Percentiles rank a stretch among this genome's conserved stretches.
These are phyloP conservation scores for Sequoiadendron giganteum DNA, from an alignment of 75 land plant genomes.

Conservation along the genomic window DNA sequence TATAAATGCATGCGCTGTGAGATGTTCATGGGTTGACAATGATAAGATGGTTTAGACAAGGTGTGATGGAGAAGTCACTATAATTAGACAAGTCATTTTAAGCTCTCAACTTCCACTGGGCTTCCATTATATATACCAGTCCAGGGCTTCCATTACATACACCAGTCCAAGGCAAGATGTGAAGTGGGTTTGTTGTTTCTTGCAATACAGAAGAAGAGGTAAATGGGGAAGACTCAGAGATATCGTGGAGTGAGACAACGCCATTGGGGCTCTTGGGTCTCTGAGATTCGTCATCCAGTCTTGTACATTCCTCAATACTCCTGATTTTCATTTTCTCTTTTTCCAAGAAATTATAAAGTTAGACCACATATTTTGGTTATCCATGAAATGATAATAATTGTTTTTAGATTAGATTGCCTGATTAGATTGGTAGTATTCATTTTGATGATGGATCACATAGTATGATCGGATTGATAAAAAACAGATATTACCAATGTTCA, in stretches of 20 bases:
- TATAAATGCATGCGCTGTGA: not conserved
- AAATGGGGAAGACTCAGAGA: conserved; percentile 29
- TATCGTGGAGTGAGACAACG: conserved; percentile 59
- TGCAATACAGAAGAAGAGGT: not conserved
- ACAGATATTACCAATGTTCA: no score
- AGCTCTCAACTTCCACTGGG: not conserved
- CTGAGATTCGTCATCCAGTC: conserved; percentile 62
- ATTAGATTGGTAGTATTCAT: no score
- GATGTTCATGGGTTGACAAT: not conserved
- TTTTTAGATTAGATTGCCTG: no score
- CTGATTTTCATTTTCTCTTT: not conserved
- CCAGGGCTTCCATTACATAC: no score
- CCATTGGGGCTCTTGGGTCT: conserved; percentile 79
- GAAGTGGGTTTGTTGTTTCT: not conserved
- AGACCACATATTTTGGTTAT: no score
- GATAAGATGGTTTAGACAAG: not conserved
- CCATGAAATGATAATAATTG: no score
- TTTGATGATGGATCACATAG: no score
- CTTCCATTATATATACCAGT: no score
- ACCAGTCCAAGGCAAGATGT: no score
- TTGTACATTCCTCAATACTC: conserved; percentile 22
- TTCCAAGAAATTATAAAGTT: not conserved
- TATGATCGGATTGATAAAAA: no score
- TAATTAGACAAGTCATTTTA: not conserved
- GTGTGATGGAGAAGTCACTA: not conserved